Evolutionary conservation across 2,329 filamentous ascomycete species (phyloP).

Genomic region (Camillea tinctor): DNA sequence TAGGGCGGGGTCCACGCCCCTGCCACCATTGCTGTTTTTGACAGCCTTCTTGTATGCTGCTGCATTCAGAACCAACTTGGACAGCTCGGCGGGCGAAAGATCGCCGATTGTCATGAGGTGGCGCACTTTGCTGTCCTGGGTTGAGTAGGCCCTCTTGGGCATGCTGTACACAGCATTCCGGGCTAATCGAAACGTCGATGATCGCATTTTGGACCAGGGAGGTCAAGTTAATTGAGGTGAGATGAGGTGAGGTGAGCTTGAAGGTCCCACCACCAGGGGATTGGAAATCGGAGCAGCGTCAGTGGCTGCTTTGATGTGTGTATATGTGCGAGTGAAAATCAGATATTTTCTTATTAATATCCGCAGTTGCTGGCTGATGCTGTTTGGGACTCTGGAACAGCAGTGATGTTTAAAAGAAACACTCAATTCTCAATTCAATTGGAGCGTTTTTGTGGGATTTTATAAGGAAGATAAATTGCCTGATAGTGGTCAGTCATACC

Average conservation of each 20-base stretch:
- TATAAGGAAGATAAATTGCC: neutral
- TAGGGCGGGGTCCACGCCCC: constrained; percentile 60
- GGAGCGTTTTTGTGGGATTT: neutral
- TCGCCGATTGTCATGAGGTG: constrained; percentile 93
- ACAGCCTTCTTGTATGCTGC: constrained; percentile 71
- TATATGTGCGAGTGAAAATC: neutral
- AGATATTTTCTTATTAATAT: neutral
- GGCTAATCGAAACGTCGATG: constrained; percentile 20
- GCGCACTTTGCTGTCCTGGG: constrained; percentile 50
- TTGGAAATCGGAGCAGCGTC: constrained; percentile 1
- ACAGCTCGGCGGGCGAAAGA: constrained; percentile 75
- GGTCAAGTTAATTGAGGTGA: neutral
- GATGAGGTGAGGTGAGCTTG: too few relatives aligned
- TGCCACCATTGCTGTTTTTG: constrained; percentile 65
- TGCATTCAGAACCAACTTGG: constrained; percentile 80
- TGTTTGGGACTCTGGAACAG: neutral
- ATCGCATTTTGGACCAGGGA: constrained; percentile 23
- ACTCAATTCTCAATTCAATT: neutral
- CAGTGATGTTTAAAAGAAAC: too few relatives aligned
- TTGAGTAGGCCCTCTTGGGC: constrained; percentile 45
- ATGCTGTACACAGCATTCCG: constrained; percentile 19
- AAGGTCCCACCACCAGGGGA: neutral
- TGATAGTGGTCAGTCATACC: neutral
- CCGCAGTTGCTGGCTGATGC: too few relatives aligned
- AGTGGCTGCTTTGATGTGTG: neutral